Percentiles rank a stretch among this genome's conserved stretches.
phyloP scores from a whole-genome alignment of 768 basidiomycete species.

The Harrya chromipes region DNA sequence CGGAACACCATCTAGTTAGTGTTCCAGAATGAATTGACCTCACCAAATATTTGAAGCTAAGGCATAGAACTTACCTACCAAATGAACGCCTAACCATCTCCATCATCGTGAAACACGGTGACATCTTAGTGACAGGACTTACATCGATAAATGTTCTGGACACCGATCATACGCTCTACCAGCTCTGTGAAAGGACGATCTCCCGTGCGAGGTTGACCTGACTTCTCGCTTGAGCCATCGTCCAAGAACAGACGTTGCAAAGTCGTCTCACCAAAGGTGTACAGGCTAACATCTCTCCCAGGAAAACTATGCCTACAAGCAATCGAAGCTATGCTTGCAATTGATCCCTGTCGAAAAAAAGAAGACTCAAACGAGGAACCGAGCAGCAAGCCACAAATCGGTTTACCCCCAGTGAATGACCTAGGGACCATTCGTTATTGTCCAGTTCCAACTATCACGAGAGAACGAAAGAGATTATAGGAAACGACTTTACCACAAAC shows the following conservation, averaged over 20 bases:
- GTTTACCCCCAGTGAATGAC: slow-evolving; percentile 41
- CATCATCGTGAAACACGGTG: background rate
- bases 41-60: background rate
- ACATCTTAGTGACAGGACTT: background rate
- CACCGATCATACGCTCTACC: slow-evolving; percentile 38
- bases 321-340: slow-evolving; percentile 38
- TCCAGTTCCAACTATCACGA: background rate
- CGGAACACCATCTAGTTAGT: slow-evolving; percentile 45
- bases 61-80: slow-evolving; percentile 32
- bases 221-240: background rate
- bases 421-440: slow-evolving; percentile 13
- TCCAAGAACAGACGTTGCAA: background rate
- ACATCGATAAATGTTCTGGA: slow-evolving; percentile 42
- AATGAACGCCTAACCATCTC: slow-evolving; percentile 38
- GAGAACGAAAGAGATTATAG: background rate
- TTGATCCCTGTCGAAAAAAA: slow-evolving; percentile 29
- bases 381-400: background rate
- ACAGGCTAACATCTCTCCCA: slow-evolving; percentile 29
- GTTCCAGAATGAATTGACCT: background rate
- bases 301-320: slow-evolving; percentile 32
- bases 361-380: slow-evolving; percentile 2
- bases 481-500: slow-evolving; percentile 27
- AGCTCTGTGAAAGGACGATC: slow-evolving; percentile 39
- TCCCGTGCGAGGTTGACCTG: slow-evolving; percentile 52
- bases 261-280: slow-evolving; percentile 42